Conservation (phyloP, 768 basidiomycete species). For the Suillus cothurnatus region DNA sequence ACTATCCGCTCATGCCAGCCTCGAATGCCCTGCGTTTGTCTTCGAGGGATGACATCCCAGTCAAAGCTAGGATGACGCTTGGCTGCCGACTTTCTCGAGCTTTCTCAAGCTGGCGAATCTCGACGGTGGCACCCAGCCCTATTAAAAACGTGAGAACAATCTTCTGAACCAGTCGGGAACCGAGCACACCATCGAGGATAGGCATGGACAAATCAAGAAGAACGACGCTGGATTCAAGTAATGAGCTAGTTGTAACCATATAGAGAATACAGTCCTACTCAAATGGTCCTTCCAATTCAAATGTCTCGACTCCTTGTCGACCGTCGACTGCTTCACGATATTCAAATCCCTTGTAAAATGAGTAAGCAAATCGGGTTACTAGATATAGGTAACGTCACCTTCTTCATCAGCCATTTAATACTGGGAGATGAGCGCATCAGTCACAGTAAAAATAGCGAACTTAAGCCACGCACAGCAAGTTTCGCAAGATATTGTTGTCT, state of each 20-base stretch:
- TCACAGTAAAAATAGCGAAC: constrained; percentile 4
- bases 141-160: not conserved
- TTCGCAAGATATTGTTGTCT: constrained; percentile 85
- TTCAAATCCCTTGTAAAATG: constrained; percentile 58
- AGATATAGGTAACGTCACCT: constrained; percentile 29
- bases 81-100: constrained; percentile 32
- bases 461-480: constrained; percentile 65
- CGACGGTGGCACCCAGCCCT: constrained; percentile 83
- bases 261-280: constrained; percentile 58
- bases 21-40: constrained; percentile 91
- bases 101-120: constrained; percentile 78
- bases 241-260: constrained; percentile 10
- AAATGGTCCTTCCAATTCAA: constrained; percentile 73
- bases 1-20: constrained; percentile 96
- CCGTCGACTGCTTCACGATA: constrained; percentile 84
- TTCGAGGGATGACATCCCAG: constrained; percentile 91
- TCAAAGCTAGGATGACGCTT: constrained; percentile 80
- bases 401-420: constrained; percentile 68
- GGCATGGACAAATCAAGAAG: constrained; percentile 94
- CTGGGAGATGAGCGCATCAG: constrained; percentile 31
- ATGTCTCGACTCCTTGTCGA: constrained; percentile 78
- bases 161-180: not conserved
- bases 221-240: constrained; percentile 58
- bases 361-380: constrained; percentile 5
- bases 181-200: constrained; percentile 72